Percentiles rank a stretch among this genome's conserved stretches.
Evolutionary conservation across 129 eudicot genomes (phyloP).

Genomic region (Artemisia argyi): DNA sequence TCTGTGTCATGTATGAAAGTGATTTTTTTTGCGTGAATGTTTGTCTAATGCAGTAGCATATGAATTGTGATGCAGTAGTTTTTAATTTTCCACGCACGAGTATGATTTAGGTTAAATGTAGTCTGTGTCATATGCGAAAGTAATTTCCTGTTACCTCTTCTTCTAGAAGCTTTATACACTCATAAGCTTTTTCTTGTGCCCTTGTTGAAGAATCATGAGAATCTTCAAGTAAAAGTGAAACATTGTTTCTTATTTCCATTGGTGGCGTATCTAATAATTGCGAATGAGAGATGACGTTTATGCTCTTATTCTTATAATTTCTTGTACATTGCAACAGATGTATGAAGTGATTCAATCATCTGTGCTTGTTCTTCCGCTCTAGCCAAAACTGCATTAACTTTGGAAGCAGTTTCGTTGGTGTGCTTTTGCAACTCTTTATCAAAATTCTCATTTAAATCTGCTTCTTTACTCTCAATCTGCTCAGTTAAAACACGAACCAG

Average conservation of each 20-base stretch:
- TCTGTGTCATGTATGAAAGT: too few relatives aligned
- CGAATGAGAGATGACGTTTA: conserved; percentile 44
- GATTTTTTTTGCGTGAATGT: too few relatives aligned
- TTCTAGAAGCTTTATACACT: conserved; percentile 59
- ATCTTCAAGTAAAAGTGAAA: conserved; percentile 49
- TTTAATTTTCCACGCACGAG: too few relatives aligned
- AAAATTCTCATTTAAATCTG: conserved; percentile 66
- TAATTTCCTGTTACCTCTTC: conserved; percentile 66
- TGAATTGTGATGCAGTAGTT: too few relatives aligned
- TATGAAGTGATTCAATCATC: conserved; percentile 93
- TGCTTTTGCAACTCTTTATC: conserved; percentile 67
- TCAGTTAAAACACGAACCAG: conserved; percentile 79
- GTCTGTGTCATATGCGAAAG: too few relatives aligned
- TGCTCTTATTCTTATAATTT: conserved; percentile 85
- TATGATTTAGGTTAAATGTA: too few relatives aligned
- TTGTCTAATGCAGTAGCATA: too few relatives aligned
- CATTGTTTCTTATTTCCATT: conserved; percentile 44
- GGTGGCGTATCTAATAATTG: conserved; percentile 33
- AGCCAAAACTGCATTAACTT: conserved; percentile 67
- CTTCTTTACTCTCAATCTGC: conserved; percentile 65
- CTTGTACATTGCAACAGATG: conserved; percentile 87
- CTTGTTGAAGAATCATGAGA: conserved; percentile 53
- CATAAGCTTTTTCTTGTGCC: conserved; percentile 60
- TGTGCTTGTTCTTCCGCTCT: conserved; percentile 87
- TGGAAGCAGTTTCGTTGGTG: conserved; percentile 64